Percentiles rank a stretch among this genome's conserved stretches.
Evolutionary conservation across 495 filamentous ascomycete genomes (phyloP).

Genomic region (Elasticomyces elasticus): DNA sequence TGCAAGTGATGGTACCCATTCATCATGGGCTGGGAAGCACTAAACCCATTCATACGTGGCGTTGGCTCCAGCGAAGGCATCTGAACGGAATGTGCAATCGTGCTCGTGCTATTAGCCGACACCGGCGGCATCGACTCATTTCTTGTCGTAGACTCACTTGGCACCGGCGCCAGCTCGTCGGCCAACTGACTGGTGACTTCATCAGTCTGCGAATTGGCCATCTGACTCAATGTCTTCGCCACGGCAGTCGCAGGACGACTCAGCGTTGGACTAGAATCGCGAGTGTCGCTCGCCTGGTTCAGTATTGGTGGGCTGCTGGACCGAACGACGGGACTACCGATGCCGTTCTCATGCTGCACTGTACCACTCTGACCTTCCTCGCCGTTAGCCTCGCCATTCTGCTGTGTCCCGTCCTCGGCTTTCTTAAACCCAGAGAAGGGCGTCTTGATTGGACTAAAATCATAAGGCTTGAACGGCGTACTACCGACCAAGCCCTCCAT

Average conservation of each 20-base stretch:
- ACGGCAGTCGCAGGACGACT: slow-evolving; percentile 18
- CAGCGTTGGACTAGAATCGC: slow-evolving; percentile 14
- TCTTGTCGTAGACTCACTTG: neutral
- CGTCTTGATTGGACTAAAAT: slow-evolving; percentile 20
- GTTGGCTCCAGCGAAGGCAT: neutral
- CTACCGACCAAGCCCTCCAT: slow-evolving; percentile 22
- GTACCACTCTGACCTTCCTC: neutral
- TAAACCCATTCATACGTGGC: neutral
- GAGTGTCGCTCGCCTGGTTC: neutral
- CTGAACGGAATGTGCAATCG: neutral
- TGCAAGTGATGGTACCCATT: slow-evolving; percentile 10
- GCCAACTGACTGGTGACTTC: slow-evolving; percentile 1
- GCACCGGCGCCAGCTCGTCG: neutral
- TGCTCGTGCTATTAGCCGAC: neutral
- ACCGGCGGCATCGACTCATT: neutral
- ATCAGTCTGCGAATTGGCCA: slow-evolving; percentile 5
- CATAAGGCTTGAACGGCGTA: slow-evolving; percentile 22
- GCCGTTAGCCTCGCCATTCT: neutral
- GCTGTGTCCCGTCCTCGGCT: neutral
- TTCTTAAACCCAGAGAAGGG: slow-evolving; percentile 18
- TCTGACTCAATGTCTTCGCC: slow-evolving; percentile 21
- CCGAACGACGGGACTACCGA: slow-evolving; percentile 13
- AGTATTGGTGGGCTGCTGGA: slow-evolving; percentile 12
- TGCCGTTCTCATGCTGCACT: neutral
- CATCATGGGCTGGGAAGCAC: neutral